Evolutionary conservation across 2,329 filamentous ascomycete genomes (phyloP), one percentile per base, ranked within the genome.

Genomic region (Penicillium psychrosexuale): DNA sequence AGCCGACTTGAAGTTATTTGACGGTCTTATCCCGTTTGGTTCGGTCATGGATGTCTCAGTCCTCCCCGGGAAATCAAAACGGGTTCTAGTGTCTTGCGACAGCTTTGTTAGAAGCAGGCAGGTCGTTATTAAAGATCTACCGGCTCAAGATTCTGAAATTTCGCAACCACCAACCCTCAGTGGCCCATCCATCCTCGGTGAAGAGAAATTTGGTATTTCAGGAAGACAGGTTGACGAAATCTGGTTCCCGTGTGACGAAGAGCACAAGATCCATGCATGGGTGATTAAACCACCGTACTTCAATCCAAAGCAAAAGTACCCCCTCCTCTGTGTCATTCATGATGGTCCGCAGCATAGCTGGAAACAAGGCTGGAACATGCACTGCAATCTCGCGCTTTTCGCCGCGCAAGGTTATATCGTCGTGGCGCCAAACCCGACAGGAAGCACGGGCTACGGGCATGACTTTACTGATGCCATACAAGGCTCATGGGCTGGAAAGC

Each of bases 341-440:
- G 80, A 80, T 15, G 80, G 80, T 0, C 81, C 82, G 0, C 76
- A 77, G 47, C 65, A 68, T 3, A 72, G 79, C 3, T 83, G 78
- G 78, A 72, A 72, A 22, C 80, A 84, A 57, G 69, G 72, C 46
- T 84, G 81, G 81, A 76, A 74, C 46, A 78, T 73, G 6, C 68
- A 81, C 58, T 82, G 78, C 77, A 83, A 84, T 56, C 72, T 76
- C 1, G 77, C 78, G 0, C 69, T 82, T 3, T 85, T 82, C 71
- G 83, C 83, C 5, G 81, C 84, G 61, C 81, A 85, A 63, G 83
- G 83, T 8, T 85, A 84, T 57, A 72, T 85, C 12, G 78, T 84
- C 1, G 71, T 85, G 15, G 72, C 77, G 8, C 83, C 83, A 2
- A 85, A 85, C 60, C 78, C 83, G 1, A 80, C 81, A 0, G 83